phyloP scores from a whole-genome alignment of 345 rosid genomes.

The Brassica incana region DNA sequence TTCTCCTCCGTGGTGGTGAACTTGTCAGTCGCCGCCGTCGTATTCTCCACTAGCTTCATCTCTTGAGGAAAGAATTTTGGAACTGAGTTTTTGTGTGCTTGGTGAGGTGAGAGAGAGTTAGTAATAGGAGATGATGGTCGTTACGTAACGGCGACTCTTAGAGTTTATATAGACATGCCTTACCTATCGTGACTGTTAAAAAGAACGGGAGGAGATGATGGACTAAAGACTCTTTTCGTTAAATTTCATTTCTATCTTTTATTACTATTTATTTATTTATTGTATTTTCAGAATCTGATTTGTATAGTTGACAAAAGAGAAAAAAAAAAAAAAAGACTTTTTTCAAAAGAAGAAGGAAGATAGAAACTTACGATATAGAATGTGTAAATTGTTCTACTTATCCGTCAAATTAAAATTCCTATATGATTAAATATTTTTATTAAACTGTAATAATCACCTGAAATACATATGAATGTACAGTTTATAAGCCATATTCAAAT shows the following conservation, averaged over 20 bases:
- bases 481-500: background rate
- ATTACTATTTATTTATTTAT: too few relatives aligned
- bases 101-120: conserved; percentile 15
- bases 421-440: too few relatives aligned
- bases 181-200: conserved; percentile 19
- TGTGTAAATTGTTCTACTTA: background rate
- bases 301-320: too few relatives aligned
- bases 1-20: conserved; percentile 9
- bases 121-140: conserved; percentile 29
- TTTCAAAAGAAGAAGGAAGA: too few relatives aligned
- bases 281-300: too few relatives aligned
- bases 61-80: background rate
- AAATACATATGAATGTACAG: background rate
- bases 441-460: background rate
- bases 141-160: conserved; percentile 39
- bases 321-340: too few relatives aligned
- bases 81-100: background rate
- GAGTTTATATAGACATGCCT: conserved; percentile 36
- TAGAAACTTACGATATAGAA: background rate
- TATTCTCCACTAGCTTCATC: conserved; percentile 34
- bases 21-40: background rate
- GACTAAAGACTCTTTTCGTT: background rate
- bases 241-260: background rate
- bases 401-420: too few relatives aligned
- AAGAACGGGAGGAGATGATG: background rate